A percentile compares a stretch with the other conserved stretches of the same genome.
These are phyloP conservation scores for Astrothelium subdiscretum DNA, from an alignment of 495 filamentous ascomycete genomes.

Conservation along the genomic window DNA sequence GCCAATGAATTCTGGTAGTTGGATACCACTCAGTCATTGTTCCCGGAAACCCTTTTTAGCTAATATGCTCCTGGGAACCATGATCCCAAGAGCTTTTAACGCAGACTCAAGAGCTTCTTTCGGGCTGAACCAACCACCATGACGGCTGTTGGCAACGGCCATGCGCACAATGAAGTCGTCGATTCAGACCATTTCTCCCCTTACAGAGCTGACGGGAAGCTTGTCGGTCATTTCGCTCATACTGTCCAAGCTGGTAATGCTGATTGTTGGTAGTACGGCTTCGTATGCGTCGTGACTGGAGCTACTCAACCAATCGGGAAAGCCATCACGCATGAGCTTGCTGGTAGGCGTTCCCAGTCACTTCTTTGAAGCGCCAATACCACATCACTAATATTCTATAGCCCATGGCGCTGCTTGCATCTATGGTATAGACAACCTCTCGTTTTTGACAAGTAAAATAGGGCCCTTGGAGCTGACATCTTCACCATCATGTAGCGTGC, in stretches of 20 bases:
- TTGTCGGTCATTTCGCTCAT: slow-evolving; percentile 29
- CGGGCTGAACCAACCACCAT: neutral
- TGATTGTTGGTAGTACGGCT: slow-evolving; percentile 38
- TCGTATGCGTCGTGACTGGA: slow-evolving; percentile 51
- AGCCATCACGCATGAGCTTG: slow-evolving; percentile 46
- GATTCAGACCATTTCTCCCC: slow-evolving; percentile 43
- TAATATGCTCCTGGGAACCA: neutral
- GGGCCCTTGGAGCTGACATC: neutral
- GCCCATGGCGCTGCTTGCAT: slow-evolving; percentile 53
- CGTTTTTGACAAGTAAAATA: neutral
- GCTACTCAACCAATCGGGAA: slow-evolving; percentile 45
- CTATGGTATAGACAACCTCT: slow-evolving; percentile 33
- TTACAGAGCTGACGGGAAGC: slow-evolving; percentile 47
- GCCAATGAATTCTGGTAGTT: neutral
- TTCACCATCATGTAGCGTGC: slow-evolving; percentile 22
- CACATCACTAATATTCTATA: slow-evolving; percentile 19
- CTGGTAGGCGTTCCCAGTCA: slow-evolving; percentile 30
- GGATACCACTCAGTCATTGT: neutral
- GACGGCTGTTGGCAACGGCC: neutral
- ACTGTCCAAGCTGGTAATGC: neutral
- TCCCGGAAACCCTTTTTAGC: neutral
- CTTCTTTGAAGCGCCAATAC: neutral
- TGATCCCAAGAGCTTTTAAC: neutral
- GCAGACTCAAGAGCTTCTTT: neutral
- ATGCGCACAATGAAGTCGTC: neutral